Percentiles rank a stretch among this genome's conserved stretches.
Conservation (phyloP, 495 filamentous ascomycete genomes). For the Podospora didyma region DNA sequence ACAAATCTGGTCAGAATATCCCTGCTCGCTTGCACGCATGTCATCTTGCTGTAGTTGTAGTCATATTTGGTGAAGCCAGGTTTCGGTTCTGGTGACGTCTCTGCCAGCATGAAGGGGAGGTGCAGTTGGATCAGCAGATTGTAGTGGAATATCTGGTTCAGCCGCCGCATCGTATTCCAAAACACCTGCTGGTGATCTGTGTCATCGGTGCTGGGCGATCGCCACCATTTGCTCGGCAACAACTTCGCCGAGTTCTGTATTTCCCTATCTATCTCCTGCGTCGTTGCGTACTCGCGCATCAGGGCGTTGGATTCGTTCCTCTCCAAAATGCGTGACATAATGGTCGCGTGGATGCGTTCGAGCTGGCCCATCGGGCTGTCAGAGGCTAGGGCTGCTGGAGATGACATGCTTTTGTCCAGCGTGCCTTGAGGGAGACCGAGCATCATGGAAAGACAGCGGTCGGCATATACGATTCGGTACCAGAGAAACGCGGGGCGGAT, state of each 20-base stretch:
- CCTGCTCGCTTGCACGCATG: not conserved
- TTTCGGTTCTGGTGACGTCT: not conserved
- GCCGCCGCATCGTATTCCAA: not conserved
- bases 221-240: slow-evolving; percentile 34
- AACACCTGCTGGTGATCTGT: not conserved
- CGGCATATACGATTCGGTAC: slow-evolving; percentile 30
- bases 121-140: not conserved
- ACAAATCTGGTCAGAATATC: not conserved
- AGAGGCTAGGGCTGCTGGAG: slow-evolving; percentile 8
- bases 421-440: slow-evolving; percentile 28
- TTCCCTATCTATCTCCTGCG: slow-evolving; percentile 21
- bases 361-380: slow-evolving; percentile 5
- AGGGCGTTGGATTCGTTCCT: slow-evolving; percentile 24
- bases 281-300: not conserved
- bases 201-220: slow-evolving; percentile 10
- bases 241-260: slow-evolving; percentile 22
- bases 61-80: not conserved
- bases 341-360: slow-evolving; percentile 7
- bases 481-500: slow-evolving; percentile 15
- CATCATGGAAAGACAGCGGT: slow-evolving; percentile 28
- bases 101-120: not conserved
- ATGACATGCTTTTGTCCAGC: slow-evolving; percentile 19
- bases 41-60: not conserved
- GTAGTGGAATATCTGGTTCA: not conserved
- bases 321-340: slow-evolving; percentile 13